Evolutionary conservation across 176 grass and related monocot species (phyloP).

Genomic region (Aegilops speltoides): DNA sequence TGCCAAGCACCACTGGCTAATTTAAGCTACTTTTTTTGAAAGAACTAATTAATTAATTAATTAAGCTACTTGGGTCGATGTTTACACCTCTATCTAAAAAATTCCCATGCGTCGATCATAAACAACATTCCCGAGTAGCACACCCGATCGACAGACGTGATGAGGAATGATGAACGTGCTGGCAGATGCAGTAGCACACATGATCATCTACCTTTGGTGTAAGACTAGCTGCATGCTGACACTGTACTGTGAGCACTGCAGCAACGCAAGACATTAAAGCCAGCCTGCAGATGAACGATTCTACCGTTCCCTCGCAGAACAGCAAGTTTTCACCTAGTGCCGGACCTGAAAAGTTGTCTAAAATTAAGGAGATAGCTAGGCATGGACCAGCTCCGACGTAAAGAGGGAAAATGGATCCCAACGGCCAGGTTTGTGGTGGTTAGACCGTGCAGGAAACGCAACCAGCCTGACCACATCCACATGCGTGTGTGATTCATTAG

Average conservation of each 20-base stretch:
- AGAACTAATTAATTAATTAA: no score
- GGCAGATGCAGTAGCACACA: no score
- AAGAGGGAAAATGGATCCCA: slow-evolving; percentile 32
- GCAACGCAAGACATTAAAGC: not conserved
- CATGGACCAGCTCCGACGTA: not conserved
- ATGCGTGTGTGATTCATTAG: not conserved
- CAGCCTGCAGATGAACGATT: not conserved
- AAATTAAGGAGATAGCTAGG: not conserved
- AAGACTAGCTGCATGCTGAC: not conserved
- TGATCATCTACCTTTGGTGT: not conserved
- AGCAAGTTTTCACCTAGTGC: not conserved
- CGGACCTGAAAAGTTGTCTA: not conserved
- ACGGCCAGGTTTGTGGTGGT: slow-evolving; percentile 32
- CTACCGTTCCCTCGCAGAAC: not conserved
- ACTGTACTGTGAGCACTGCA: not conserved
- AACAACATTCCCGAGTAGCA: no score
- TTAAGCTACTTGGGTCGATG: no score
- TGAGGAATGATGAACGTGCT: no score
- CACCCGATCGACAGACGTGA: no score
- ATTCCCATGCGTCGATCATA: no score
- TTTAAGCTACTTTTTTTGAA: no score
- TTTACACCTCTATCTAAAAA: no score
- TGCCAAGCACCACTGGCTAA: no score
- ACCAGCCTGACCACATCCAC: no score
- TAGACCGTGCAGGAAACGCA: slow-evolving; percentile 21